Evolutionary conservation across 2,329 filamentous ascomycete genomes (phyloP).

Genomic region (Colletotrichum tamarilloi): DNA sequence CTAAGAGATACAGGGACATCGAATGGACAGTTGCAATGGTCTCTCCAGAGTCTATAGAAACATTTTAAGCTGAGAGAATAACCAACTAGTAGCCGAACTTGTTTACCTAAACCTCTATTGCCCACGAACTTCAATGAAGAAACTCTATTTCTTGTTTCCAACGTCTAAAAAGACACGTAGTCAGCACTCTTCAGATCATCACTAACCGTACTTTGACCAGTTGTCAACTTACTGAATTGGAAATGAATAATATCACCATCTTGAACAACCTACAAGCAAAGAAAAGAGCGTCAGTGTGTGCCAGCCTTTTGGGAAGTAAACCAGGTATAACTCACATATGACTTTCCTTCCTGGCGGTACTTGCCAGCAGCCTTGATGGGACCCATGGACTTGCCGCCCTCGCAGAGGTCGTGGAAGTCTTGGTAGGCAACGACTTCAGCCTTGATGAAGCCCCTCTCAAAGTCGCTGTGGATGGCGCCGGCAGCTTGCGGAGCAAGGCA

Average conservation of each 20-base stretch:
- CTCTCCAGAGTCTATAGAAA: no score
- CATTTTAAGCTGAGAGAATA: no score
- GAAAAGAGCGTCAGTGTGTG: no score
- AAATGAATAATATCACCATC: background rate
- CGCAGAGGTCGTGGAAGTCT: slow-evolving; percentile 56
- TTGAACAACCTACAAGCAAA: background rate
- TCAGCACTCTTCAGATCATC: background rate
- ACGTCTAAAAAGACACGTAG: background rate
- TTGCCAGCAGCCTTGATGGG: slow-evolving; percentile 37
- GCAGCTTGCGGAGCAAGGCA: slow-evolving; percentile 54
- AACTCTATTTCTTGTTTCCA: background rate
- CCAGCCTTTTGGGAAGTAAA: no score
- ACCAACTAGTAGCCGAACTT: no score
- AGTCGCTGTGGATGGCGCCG: slow-evolving; percentile 54
- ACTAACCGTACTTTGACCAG: background rate
- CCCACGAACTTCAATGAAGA: background rate
- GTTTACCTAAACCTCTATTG: background rate
- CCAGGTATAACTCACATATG: background rate
- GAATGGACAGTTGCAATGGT: no score
- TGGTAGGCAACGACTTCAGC: slow-evolving; percentile 58
- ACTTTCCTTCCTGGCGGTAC: background rate
- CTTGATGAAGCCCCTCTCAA: slow-evolving; percentile 58
- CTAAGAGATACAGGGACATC: no score
- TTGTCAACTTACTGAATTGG: background rate
- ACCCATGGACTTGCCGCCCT: slow-evolving; percentile 55